Evolutionary conservation across 768 basidiomycete genomes (phyloP).

Genomic region (Lactarius indigo): DNA sequence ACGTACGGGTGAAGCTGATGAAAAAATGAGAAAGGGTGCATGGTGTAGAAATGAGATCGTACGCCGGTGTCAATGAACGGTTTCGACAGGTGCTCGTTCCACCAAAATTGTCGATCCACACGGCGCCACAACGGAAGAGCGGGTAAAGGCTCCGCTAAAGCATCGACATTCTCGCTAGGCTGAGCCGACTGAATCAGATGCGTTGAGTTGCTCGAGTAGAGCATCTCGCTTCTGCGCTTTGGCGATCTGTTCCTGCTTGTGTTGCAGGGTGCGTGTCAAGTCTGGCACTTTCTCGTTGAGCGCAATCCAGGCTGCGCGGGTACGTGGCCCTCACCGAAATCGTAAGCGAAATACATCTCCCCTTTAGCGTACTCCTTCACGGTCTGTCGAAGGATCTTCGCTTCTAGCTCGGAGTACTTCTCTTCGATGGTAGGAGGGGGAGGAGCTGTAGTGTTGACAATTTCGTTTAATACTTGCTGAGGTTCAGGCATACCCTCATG

Average conservation of each 20-base stretch:
- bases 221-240: conserved; percentile 56
- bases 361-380: conserved; percentile 76
- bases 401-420: conserved; percentile 71
- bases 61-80: conserved; percentile 88
- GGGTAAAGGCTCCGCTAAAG: conserved; percentile 67
- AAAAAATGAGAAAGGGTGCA: background rate
- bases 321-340: conserved; percentile 55
- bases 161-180: conserved; percentile 43
- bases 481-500: conserved; percentile 34
- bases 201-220: conserved; percentile 60
- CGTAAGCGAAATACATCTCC: conserved; percentile 87
- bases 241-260: conserved; percentile 64
- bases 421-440: conserved; percentile 61
- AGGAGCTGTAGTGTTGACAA: conserved; percentile 59
- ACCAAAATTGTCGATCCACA: conserved; percentile 90
- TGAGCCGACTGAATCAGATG: conserved; percentile 34
- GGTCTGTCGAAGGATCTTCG: conserved; percentile 77
- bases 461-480: conserved; percentile 50
- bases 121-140: conserved; percentile 88
- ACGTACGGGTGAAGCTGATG: conserved; percentile 78
- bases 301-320: background rate
- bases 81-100: conserved; percentile 87
- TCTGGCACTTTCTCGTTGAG: conserved; percentile 40
- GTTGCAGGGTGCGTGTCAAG: conserved; percentile 77
- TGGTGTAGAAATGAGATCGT: conserved; percentile 27